A percentile compares a stretch with the other conserved stretches of the same genome.
These are phyloP conservation scores for Eucalyptus victrix DNA, from an alignment of 345 rosid species.

Conservation along the genomic window DNA sequence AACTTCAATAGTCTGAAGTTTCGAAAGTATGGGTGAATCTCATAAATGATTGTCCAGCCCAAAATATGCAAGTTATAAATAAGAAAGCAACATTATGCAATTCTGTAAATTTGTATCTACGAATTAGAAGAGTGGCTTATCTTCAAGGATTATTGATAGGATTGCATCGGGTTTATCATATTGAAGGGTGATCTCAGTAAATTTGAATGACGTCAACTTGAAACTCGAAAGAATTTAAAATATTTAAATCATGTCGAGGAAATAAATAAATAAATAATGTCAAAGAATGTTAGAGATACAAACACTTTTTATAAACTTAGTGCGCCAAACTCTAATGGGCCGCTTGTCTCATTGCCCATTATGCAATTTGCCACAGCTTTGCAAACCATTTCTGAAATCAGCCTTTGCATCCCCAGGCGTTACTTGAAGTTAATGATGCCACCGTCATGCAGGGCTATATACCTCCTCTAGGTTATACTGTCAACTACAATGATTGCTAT, in stretches of 20 bases:
- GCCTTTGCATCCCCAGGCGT: background rate
- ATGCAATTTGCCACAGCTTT: background rate
- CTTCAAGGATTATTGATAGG: no score
- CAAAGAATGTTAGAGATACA: background rate
- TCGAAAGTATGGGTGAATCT: background rate
- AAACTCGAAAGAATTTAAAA: no score
- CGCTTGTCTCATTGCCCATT: background rate
- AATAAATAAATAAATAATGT: no score
- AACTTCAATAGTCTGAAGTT: background rate
- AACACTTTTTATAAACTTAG: background rate
- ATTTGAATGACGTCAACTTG: fast-evolving
- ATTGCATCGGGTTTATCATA: fast-evolving
- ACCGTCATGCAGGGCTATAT: no score
- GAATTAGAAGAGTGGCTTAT: no score
- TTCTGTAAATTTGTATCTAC: no score
- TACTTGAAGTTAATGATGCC: background rate
- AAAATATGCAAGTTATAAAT: no score
- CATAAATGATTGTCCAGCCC: background rate
- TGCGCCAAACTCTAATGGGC: background rate
- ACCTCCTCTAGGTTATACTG: background rate
- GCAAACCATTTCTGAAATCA: background rate
- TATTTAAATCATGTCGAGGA: no score
- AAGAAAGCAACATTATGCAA: no score
- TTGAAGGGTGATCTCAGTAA: no score
- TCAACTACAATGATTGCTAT: background rate